Evolutionary conservation across 2,329 filamentous ascomycete species (phyloP).

Genomic region (Cryphonectria radicalis): DNA sequence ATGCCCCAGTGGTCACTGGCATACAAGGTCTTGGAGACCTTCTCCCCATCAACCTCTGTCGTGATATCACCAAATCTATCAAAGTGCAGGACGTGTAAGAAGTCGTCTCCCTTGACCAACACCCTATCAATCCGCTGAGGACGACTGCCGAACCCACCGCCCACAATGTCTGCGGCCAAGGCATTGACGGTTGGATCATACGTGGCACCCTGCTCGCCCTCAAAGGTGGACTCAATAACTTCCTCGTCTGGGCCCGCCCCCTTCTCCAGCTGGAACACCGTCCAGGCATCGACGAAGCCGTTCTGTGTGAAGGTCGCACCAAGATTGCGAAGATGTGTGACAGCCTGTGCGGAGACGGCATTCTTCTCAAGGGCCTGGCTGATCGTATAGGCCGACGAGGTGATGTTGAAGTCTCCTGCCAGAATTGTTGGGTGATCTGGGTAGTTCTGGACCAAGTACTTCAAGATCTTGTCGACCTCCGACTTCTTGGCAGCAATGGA

Average conservation of each 20-base stretch:
- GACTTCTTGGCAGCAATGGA: conserved; percentile 60
- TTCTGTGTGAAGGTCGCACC: conserved; percentile 50
- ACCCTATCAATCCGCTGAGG: conserved; percentile 71
- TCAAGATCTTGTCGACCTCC: conserved; percentile 57
- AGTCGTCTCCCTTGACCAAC: conserved; percentile 50
- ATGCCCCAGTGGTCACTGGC: conserved; percentile 66
- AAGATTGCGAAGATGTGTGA: conserved; percentile 47
- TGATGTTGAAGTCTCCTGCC: conserved; percentile 68
- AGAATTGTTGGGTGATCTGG: conserved; percentile 56
- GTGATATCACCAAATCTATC: conserved; percentile 60
- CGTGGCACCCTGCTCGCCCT: conserved; percentile 68
- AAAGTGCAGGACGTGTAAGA: conserved; percentile 50
- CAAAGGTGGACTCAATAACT: conserved; percentile 44
- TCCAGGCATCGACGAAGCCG: conserved; percentile 58
- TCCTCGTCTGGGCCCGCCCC: conserved; percentile 46
- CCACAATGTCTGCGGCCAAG: conserved; percentile 56
- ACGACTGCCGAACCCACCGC: conserved; percentile 52
- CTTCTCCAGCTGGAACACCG: conserved; percentile 47
- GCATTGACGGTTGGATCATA: conserved; percentile 64
- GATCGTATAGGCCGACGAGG: conserved; percentile 62
- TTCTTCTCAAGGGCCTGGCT: conserved; percentile 55
- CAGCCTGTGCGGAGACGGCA: conserved; percentile 56
- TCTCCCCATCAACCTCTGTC: conserved; percentile 31
- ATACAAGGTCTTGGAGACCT: conserved; percentile 31
- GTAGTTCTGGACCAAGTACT: conserved; percentile 49